A percentile compares a stretch with the other conserved stretches of the same genome.
Conservation (phyloP, 169 alveolate species). For the Blepharisma undulans region DNA sequence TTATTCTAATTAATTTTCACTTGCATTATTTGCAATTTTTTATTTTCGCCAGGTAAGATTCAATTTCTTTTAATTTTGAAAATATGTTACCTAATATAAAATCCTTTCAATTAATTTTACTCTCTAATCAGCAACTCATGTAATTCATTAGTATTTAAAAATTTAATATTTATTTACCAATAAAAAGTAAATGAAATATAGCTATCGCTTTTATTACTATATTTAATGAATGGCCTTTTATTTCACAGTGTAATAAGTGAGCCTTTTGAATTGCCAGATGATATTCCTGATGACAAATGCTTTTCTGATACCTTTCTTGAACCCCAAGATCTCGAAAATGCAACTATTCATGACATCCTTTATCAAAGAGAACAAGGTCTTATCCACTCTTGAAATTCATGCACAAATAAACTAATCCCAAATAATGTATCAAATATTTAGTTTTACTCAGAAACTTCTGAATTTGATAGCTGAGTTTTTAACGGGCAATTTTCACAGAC, state of each 20-base stretch:
- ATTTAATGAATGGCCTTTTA: not conserved
- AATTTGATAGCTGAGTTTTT: slow-evolving; percentile 18
- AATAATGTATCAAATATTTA: not conserved
- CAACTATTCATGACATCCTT: not conserved
- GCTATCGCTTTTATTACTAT: too few species aligned
- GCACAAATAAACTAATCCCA: not conserved
- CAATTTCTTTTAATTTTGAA: too few species aligned
- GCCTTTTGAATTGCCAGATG: not conserved
- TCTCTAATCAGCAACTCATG: too few species aligned
- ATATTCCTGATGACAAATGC: not conserved
- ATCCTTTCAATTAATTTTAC: too few species aligned
- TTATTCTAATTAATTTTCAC: too few species aligned
- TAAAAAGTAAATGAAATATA: too few species aligned
- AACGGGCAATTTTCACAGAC: slow-evolving; percentile 13
- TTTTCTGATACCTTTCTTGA: not conserved
- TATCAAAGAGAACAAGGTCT: not conserved
- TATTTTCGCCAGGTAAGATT: too few species aligned
- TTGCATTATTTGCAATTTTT: too few species aligned
- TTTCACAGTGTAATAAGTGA: too few species aligned
- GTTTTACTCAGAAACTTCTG: not conserved
- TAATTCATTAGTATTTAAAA: too few species aligned
- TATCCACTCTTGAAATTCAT: not conserved
- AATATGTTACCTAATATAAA: not conserved
- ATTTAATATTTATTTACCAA: too few species aligned
- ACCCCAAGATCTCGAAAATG: not conserved